Conservation (phyloP, 2,329 filamentous ascomycete genomes). For the Penicillium janthinellum region DNA sequence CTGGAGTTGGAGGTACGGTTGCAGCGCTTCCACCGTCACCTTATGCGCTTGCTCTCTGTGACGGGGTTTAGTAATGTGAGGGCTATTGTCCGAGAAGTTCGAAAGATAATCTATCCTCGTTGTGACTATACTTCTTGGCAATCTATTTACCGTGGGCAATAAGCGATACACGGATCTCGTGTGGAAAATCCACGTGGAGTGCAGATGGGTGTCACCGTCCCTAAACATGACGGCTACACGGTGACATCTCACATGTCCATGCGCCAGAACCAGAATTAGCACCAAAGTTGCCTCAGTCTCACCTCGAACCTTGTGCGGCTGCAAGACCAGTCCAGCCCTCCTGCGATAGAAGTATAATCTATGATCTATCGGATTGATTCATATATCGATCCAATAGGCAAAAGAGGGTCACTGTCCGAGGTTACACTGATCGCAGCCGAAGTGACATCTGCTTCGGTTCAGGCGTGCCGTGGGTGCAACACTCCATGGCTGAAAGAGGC, state of each 20-base stretch:
- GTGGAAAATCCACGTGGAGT: not conserved
- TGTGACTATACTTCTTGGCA: too few relatives aligned
- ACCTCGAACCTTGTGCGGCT: not conserved
- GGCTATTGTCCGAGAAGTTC: too few relatives aligned
- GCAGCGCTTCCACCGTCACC: too few relatives aligned
- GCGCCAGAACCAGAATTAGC: not conserved
- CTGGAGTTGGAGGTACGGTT: too few relatives aligned
- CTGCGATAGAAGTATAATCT: not conserved
- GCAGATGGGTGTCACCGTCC: not conserved
- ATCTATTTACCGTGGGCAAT: too few relatives aligned
- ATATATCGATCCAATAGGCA: not conserved
- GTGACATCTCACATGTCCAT: not conserved
- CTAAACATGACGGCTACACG: not conserved
- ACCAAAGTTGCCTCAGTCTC: not conserved
- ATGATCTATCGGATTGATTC: not conserved
- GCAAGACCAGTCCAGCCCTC: not conserved
- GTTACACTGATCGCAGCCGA: not conserved
- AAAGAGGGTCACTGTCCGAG: not conserved
- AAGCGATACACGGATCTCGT: not conserved
- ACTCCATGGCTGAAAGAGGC: not conserved
- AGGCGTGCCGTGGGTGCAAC: not conserved
- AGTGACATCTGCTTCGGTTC: not conserved
- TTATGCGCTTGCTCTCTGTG: too few relatives aligned
- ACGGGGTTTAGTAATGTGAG: too few relatives aligned
- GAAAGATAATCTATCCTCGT: too few relatives aligned